Evolutionary conservation across 2,329 filamentous ascomycete species (phyloP).

Genomic region (Tricladium varicosporioides): DNA sequence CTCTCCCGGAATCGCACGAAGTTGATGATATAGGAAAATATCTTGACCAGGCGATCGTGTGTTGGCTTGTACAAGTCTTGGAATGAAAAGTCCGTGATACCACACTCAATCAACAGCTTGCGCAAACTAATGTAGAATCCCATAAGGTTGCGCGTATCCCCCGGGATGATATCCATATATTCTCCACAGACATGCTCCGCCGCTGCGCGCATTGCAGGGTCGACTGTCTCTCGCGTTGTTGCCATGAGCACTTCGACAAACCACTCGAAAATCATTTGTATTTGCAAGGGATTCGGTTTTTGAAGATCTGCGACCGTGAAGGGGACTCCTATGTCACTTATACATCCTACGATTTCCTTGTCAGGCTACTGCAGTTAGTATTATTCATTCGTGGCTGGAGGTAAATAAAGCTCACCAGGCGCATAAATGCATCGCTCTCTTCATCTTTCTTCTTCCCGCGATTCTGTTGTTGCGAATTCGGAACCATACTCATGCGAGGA

Average conservation of each 20-base stretch:
- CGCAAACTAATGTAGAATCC: conserved; percentile 88
- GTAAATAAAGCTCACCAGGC: conserved; percentile 42
- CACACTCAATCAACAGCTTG: conserved; percentile 79
- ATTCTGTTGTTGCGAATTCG: conserved; percentile 44
- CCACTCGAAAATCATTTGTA: conserved; percentile 98
- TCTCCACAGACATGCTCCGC: conserved; percentile 84
- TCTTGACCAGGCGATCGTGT: conserved; percentile 85
- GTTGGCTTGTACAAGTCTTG: conserved; percentile 89
- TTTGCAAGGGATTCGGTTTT: conserved; percentile 90
- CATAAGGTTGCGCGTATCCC: conserved; percentile 91
- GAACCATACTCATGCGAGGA: conserved; percentile 50
- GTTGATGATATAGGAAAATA: conserved; percentile 98
- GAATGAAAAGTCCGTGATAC: conserved; percentile 91
- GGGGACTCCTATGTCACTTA: conserved; percentile 91
- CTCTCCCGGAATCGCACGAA: conserved; percentile 96
- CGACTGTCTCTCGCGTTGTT: conserved; percentile 86
- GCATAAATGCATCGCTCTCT: conserved; percentile 56
- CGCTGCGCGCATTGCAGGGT: conserved; percentile 91
- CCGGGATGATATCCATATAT: conserved; percentile 77
- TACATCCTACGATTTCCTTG: conserved; percentile 90
- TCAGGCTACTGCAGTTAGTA: conserved; percentile 42
- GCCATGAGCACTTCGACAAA: conserved; percentile 94
- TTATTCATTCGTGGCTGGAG: conserved; percentile 1
- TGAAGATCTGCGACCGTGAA: conserved; percentile 85
- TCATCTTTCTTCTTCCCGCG: conserved; percentile 53